phyloP scores from a whole-genome alignment of 192 early-diverging fungal genomes.

The Backusella australiensis region DNA sequence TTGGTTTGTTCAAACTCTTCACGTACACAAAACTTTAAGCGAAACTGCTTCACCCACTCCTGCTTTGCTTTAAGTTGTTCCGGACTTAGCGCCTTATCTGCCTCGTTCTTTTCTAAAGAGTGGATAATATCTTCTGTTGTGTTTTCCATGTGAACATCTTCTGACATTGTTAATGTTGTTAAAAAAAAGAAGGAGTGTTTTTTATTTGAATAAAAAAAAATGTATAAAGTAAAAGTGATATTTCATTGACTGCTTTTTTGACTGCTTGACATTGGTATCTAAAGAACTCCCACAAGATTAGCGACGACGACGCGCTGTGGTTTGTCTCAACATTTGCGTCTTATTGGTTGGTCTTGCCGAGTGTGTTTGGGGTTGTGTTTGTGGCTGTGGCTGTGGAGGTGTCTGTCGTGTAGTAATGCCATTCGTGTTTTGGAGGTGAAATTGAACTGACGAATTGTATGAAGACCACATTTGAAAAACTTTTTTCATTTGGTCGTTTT shows the following conservation, averaged over 20 bases:
- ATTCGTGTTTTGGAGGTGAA: conserved; percentile 35
- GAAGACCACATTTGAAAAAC: conserved; percentile 40
- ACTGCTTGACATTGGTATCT: not conserved
- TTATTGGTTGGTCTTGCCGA: not conserved
- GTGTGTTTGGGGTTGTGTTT: not conserved
- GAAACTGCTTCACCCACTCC: conserved; percentile 77
- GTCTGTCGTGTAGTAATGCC: not conserved
- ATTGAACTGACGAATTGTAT: conserved; percentile 34
- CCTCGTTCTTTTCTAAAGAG: not conserved
- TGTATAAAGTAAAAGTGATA: not conserved
- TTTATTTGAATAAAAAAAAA: not conserved
- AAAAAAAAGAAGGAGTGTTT: not conserved
- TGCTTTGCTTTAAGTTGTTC: conserved; percentile 55
- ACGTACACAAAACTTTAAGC: conserved; percentile 80
- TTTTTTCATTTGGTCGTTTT: conserved; percentile 31
- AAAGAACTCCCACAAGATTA: not conserved
- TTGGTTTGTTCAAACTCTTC: conserved; percentile 85
- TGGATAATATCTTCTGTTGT: not conserved
- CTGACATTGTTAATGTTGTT: not conserved
- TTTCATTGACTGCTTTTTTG: not conserved
- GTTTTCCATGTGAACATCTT: conserved; percentile 9
- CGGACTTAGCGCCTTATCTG: conserved; percentile 27
- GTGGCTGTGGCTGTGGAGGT: not conserved
- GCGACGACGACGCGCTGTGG: not conserved
- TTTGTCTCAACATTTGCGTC: not conserved